Percentiles rank a stretch among this genome's conserved stretches.
Evolutionary conservation across 768 basidiomycete genomes (phyloP).

Genomic region (Phanerochaete carnosa): DNA sequence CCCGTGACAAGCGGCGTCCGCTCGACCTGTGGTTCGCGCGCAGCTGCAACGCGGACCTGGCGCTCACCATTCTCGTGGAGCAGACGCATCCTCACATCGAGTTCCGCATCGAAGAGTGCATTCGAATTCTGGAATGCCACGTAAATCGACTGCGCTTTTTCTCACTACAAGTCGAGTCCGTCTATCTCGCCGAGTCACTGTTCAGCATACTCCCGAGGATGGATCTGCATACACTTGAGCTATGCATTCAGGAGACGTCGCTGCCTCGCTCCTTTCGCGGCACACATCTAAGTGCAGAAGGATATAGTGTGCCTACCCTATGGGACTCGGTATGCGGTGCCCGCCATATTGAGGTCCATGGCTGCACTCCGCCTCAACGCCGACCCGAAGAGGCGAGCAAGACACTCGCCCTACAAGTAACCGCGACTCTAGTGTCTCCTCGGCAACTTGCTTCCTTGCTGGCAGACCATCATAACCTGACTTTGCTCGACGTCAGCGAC

Average conservation of each 20-base stretch:
- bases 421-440: too few relatives aligned
- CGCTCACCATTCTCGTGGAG: not conserved
- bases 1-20: constrained; percentile 11
- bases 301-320: not conserved
- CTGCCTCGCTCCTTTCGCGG: not conserved
- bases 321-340: not conserved
- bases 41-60: not conserved
- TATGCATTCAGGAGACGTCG: not conserved
- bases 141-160: not conserved
- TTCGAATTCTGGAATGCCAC: not conserved
- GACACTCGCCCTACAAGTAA: too few relatives aligned
- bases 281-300: not conserved
- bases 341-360: too few relatives aligned
- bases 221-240: not conserved
- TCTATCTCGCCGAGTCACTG: not conserved
- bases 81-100: not conserved
- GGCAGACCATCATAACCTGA: too few relatives aligned
- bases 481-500: too few relatives aligned
- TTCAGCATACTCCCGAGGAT: not conserved
- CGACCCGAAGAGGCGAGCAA: too few relatives aligned
- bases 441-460: too few relatives aligned
- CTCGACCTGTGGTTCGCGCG: constrained; percentile 10
- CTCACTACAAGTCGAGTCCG: not conserved
- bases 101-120: not conserved
- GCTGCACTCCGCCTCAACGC: too few relatives aligned